A percentile compares a stretch with the other conserved stretches of the same genome.
These are phyloP conservation scores for Cladosporium sp. DNA, from an alignment of 2,329 filamentous ascomycete species.

Conservation along the genomic window DNA sequence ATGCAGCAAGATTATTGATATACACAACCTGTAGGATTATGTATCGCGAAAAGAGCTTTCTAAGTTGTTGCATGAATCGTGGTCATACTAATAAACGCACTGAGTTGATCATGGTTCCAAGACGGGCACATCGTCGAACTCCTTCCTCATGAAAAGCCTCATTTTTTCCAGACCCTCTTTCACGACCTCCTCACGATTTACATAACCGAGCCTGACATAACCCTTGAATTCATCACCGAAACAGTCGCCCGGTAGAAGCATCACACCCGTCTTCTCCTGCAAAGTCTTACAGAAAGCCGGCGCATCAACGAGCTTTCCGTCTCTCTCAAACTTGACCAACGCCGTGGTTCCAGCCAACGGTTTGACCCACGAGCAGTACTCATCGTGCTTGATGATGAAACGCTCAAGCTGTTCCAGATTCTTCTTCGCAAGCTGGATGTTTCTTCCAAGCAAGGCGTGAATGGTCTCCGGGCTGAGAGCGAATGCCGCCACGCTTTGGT, in stretches of 20 bases:
- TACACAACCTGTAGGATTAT: too few relatives aligned
- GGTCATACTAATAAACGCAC: too few relatives aligned
- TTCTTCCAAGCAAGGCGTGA: conserved; percentile 58
- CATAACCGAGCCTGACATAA: conserved; percentile 74
- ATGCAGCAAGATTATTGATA: too few relatives aligned
- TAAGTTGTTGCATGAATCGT: too few relatives aligned
- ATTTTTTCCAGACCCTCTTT: conserved; percentile 58
- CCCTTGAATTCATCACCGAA: conserved; percentile 74
- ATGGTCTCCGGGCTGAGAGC: conserved; percentile 65
- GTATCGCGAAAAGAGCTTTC: too few relatives aligned
- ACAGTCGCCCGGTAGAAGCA: conserved; percentile 71
- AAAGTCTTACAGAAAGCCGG: conserved; percentile 67
- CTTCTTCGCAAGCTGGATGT: conserved; percentile 61
- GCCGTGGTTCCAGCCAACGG: conserved; percentile 77
- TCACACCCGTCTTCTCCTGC: conserved; percentile 63
- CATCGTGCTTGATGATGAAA: conserved; percentile 62
- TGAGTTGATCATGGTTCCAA: not conserved
- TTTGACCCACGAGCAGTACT: conserved; percentile 65
- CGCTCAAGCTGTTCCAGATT: conserved; percentile 64
- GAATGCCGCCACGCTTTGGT: conserved; percentile 73
- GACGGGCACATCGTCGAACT: conserved; percentile 49
- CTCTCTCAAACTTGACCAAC: conserved; percentile 65
- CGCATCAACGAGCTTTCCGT: conserved; percentile 64
- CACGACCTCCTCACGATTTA: conserved; percentile 66
- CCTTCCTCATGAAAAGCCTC: conserved; percentile 52